Base-by-base conservation (phyloP, 2,329 filamentous ascomycete species). In the Intubia oerlemansii region DNA sequence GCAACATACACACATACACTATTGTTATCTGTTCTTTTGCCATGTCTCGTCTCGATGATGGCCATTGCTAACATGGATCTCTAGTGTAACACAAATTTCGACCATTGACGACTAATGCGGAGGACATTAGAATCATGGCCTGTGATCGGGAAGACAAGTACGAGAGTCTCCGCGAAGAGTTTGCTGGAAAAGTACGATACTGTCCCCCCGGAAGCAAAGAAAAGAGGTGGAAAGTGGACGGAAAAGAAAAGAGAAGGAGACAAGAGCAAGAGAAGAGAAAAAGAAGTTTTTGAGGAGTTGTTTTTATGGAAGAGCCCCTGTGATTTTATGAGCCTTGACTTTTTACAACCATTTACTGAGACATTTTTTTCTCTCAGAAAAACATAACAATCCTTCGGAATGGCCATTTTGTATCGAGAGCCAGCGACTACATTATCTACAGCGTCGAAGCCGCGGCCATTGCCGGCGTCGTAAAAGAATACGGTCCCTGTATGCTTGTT, bases 391-490 rank as follows among this genome's bases (percentile, higher is more conserved):
- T 98, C 44, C 71, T 85, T 49, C 73, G 69, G 50, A 92, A 92
- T 66, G 90, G 90, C 43, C 84, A 95, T 56, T 66, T 85, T 50
- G 88, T 98, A 43, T 93, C 88, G 42, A 73, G 88, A 54, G 72
- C 74, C 52, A 93, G 84, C 72, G 85, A 95, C 62, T 95, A 84
- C 52, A 92, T 93, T 55, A 82, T 98, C 48, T 98, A 98, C 64
- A 91, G 78, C 53, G 88, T 98, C 51, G 85, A 95, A 54, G 88
- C 88, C 6, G 81, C 82, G 42, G 67, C 74, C 39, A 91, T 98
- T 50, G 77, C 81, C 47, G 66, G 64, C 40, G 79, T 93, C 42
- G 88, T 93, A 44, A 75, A 74, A 37, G 61, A 75, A 43, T 98
- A 81, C 51, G 88, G 84, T 38, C 85, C 85, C 42, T 93, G 82